Base-by-base conservation (phyloP, 306 rosid genomes). In the Prosopis cineraria region DNA sequence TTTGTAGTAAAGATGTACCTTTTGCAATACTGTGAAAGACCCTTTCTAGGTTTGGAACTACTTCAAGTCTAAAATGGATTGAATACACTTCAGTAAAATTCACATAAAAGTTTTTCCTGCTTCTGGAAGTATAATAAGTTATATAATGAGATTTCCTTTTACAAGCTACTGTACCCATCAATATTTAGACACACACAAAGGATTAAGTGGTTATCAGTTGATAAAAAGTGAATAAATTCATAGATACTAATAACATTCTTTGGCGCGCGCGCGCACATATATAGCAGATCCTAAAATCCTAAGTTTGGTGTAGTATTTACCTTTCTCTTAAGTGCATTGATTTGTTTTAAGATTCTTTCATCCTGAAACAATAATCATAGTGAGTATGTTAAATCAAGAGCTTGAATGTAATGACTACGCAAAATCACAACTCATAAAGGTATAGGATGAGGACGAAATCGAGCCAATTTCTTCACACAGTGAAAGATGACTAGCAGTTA, bases 281-380 rank as follows among this genome's bases (percentile, higher is more conserved):
- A 58, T 20, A 53, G 1, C 14, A 58, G 37, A 59, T 12, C 2
- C 10, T 59, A 59, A 59, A 5, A 31, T 14, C 14, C 22, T 1
- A 22, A 39, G 20, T 5, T n/a, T 30, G 41, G 39, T 11, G 41
- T 19, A 34, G 17, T 13, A 5, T 7, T 27, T 45, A 74, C 78
- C 70, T 30, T 74, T 41, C 14, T 74, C 70, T 74, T 60, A 0
- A 25, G 59, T 12, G 30, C 7, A 16, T 37, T 27, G 31, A 74
- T 74, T 7, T 60, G 45, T n/a, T 60, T 58, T 0, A 30, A 1
- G 64, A 40, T 1, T 74, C 44, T 74, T 58, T 74, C 59, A 25
- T 60, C 78, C 78, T 74, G 70, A 74, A 60, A 60, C 41, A 41
- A 25, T 50, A 47, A 66, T 66, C 31, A 67, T 24, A 67, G 17